Conservation (phyloP, 2,329 filamentous ascomycete genomes). For the Xylaria sp. region DNA sequence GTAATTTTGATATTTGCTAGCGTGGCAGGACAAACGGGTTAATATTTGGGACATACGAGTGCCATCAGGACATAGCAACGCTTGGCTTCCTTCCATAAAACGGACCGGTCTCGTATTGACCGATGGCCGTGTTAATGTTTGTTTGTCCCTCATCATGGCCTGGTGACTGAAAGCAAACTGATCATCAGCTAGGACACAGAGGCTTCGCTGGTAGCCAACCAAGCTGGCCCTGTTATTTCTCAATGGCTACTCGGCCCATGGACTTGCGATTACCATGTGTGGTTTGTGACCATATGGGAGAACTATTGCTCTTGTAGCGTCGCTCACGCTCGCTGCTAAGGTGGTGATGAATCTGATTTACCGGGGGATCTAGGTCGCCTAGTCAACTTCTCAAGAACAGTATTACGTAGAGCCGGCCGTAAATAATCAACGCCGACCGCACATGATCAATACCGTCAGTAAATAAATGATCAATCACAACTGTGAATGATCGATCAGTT, state of each 20-base stretch:
- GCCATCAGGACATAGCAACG: neutral
- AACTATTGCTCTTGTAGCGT: no score
- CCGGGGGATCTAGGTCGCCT: no score
- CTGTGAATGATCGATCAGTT: no score
- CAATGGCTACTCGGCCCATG: neutral
- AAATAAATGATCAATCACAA: no score
- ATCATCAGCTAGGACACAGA: neutral
- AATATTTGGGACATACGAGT: neutral
- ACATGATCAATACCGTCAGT: no score
- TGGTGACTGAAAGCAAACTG: slow-evolving; percentile 1
- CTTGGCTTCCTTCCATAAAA: neutral
- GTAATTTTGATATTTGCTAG: slow-evolving; percentile 1
- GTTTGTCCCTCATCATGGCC: neutral
- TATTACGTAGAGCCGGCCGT: no score
- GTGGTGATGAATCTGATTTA: neutral
- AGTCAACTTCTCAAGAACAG: no score
- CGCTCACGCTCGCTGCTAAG: neutral
- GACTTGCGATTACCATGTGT: neutral
- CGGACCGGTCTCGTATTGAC: neutral
- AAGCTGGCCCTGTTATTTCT: neutral
- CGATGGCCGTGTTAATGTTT: neutral
- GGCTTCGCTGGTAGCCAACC: neutral
- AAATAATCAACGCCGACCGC: no score
- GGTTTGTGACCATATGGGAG: no score
- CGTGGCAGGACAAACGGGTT: neutral